These are phyloP conservation scores for Lithohypha guttulata DNA, from an alignment of 2,329 filamentous ascomycete species.

Conservation along the genomic window DNA sequence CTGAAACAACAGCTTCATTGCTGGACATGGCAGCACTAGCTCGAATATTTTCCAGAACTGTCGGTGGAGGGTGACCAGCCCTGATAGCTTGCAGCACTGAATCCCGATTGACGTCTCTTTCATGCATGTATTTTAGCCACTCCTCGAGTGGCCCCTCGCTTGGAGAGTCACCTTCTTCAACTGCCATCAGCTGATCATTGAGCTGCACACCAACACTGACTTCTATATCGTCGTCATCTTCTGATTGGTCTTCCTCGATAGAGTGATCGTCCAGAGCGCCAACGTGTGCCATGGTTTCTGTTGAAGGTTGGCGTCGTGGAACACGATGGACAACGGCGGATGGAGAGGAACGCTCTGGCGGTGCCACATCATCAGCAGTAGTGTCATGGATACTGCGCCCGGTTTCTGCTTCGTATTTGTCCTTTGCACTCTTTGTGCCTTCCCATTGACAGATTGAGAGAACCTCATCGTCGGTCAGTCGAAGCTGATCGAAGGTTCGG, in stretches of 20 bases:
- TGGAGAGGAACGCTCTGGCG: conserved; percentile 5
- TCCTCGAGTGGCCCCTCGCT: conserved; percentile 3
- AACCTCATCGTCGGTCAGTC: conserved; percentile 50
- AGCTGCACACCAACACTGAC: conserved; percentile 42
- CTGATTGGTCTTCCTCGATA: conserved; percentile 28
- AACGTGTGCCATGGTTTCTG: conserved; percentile 17
- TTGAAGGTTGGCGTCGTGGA: neutral
- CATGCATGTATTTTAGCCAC: conserved; percentile 14
- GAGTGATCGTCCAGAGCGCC: conserved; percentile 18
- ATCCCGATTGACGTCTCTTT: conserved; percentile 31
- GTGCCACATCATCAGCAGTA: conserved; percentile 45
- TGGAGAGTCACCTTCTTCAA: conserved; percentile 35
- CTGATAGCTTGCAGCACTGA: conserved; percentile 5
- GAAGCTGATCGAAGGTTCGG: conserved; percentile 48
- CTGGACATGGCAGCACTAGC: neutral
- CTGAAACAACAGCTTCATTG: conserved; percentile 4
- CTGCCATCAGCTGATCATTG: conserved; percentile 43
- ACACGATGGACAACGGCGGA: conserved; percentile 1
- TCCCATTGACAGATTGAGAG: conserved; percentile 52
- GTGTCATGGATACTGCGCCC: conserved; percentile 50
- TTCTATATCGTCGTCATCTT: conserved; percentile 36
- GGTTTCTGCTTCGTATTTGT: conserved; percentile 43
- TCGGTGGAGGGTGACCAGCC: conserved; percentile 6
- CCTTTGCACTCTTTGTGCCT: conserved; percentile 37
- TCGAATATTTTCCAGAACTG: conserved; percentile 3